Conservation (phyloP, 805 yeast genomes). For the Ogataea angusta region DNA sequence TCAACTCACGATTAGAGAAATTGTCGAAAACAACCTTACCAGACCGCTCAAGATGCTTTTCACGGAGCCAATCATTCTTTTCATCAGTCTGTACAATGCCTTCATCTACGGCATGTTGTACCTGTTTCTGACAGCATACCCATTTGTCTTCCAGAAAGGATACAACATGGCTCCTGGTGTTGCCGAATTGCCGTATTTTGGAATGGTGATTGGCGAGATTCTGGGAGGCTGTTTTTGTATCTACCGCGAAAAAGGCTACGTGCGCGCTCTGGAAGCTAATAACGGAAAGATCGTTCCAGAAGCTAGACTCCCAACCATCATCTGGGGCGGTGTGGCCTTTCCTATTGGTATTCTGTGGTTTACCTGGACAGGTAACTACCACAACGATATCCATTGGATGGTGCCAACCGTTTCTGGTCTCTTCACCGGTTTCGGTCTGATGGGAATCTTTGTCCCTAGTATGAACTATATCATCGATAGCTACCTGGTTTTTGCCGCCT, state of each 20-base stretch:
- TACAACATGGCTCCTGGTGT: conserved; percentile 64
- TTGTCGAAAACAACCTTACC: conserved; percentile 57
- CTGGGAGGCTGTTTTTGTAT: conserved; percentile 55
- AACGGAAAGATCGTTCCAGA: conserved; percentile 70
- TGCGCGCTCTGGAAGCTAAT: conserved; percentile 44
- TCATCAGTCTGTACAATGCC: conserved; percentile 67
- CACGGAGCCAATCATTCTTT: conserved; percentile 69
- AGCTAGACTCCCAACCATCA: conserved; percentile 73
- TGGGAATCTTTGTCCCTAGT: conserved; percentile 65
- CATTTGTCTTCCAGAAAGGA: conserved; percentile 61
- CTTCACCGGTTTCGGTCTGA: conserved; percentile 64
- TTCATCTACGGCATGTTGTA: conserved; percentile 80
- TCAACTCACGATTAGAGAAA: conserved; percentile 52
- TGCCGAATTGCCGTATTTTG: conserved; percentile 75
- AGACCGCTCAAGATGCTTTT: conserved; percentile 68
- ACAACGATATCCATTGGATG: conserved; percentile 70
- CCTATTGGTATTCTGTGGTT: conserved; percentile 83
- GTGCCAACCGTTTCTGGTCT: conserved; percentile 69
- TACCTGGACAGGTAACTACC: conserved; percentile 83
- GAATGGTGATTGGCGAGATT: conserved; percentile 66
- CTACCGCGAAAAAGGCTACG: conserved; percentile 52
- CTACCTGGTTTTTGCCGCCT: conserved; percentile 69
- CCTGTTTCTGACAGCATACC: conserved; percentile 70
- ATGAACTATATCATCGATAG: conserved; percentile 72
- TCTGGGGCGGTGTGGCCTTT: conserved; percentile 66